Conservation (phyloP, 495 filamentous ascomycete species). For the Staphylotrichum tortipilum region DNA sequence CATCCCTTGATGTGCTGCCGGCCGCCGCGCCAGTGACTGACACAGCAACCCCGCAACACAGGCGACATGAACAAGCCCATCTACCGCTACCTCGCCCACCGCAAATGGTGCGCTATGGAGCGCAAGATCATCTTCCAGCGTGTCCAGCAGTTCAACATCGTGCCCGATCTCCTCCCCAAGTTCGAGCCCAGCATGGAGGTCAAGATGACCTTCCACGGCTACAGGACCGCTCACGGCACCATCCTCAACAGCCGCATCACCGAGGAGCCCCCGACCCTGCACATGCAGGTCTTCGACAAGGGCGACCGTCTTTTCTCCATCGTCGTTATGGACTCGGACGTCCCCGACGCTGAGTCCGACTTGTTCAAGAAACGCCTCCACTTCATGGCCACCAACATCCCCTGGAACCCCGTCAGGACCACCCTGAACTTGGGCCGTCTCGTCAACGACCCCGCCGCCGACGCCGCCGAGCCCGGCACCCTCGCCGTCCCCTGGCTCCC, state of each 20-base stretch:
- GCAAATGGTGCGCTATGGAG: slow-evolving; percentile 65
- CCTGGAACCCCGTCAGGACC: slow-evolving; percentile 40
- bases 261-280: slow-evolving; percentile 61
- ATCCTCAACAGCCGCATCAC: slow-evolving; percentile 64
- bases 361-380: slow-evolving; percentile 72
- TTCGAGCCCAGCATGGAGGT: slow-evolving; percentile 74
- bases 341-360: slow-evolving; percentile 72
- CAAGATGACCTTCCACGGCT: slow-evolving; percentile 64
- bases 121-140: slow-evolving; percentile 78
- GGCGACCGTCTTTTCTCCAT: slow-evolving; percentile 76
- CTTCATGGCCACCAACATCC: slow-evolving; percentile 64
- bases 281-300: slow-evolving; percentile 73
- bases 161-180: slow-evolving; percentile 86
- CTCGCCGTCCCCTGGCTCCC: slow-evolving; percentile 75
- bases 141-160: slow-evolving; percentile 76
- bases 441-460: slow-evolving; percentile 6
- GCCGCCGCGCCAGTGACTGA: no score
- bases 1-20: no score
- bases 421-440: slow-evolving; percentile 40
- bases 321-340: slow-evolving; percentile 81
- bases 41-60: slow-evolving; percentile 36
- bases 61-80: slow-evolving; percentile 95
- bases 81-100: slow-evolving; percentile 82
- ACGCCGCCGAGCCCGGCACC: slow-evolving; percentile 31
- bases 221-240: slow-evolving; percentile 61